phyloP scores from a whole-genome alignment of 805 yeast species.

The Priceomyces haplophilus region DNA sequence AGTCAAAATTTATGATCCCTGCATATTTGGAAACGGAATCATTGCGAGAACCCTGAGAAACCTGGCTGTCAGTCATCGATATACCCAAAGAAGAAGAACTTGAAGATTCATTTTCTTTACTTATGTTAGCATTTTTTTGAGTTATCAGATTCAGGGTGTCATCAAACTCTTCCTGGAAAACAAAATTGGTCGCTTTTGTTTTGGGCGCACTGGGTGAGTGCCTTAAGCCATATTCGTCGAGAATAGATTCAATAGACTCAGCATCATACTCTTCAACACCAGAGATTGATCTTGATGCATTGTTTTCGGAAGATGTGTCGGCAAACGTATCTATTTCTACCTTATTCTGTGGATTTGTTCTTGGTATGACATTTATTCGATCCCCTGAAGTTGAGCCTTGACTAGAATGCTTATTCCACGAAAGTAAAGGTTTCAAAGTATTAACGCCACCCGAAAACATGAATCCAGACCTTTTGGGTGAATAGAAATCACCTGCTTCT shows the following conservation, averaged over 20 bases:
- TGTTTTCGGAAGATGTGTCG: conserved; percentile 27
- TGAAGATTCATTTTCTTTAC: background rate
- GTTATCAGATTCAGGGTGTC: conserved; percentile 8
- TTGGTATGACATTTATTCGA: background rate
- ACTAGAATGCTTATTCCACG: background rate
- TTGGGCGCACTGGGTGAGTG: conserved; percentile 7
- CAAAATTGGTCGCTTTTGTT: conserved; percentile 10
- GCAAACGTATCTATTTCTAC: conserved; percentile 33
- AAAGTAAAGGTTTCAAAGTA: background rate
- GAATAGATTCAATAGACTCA: conserved; percentile 30
- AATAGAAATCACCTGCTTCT: background rate
- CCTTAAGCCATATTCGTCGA: conserved; percentile 24
- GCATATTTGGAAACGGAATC: background rate
- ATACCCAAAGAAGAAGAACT: background rate
- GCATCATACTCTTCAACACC: conserved; percentile 14
- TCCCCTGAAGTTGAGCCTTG: background rate
- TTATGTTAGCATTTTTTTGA: background rate
- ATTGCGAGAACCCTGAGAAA: background rate
- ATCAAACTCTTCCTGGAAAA: conserved; percentile 31
- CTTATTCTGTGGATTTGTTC: background rate
- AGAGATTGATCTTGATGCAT: conserved; percentile 11
- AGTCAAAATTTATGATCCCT: background rate
- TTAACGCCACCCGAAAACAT: background rate
- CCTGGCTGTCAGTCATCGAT: background rate
- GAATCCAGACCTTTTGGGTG: background rate